Base-by-base conservation (phyloP, 2,329 filamentous ascomycete species). In the Fonsecaea monophora region DNA sequence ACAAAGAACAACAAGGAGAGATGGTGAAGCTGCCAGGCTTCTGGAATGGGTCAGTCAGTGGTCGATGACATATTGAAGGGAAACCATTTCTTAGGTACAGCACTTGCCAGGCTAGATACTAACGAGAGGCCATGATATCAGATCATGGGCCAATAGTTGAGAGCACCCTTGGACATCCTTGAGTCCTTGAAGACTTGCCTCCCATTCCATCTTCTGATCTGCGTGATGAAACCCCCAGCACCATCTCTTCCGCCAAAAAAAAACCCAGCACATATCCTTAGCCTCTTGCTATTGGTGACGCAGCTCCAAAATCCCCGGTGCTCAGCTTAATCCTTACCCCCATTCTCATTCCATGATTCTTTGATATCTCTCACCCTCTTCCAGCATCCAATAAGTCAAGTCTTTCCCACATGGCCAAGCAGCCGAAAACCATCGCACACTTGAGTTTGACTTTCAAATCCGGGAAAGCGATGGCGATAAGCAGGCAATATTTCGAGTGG, bases 401-500 rank as follows among this genome's bases (percentile, higher is more conserved):
- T 15, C 35, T 42, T 34, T 18, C 18, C 10, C 35, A 34, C 45
- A 50, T 18, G 32, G 15, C n/a, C 32, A 53, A 40, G 37, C 35
- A 62, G 21, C 34, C 21, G 21, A 62, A 53, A 32, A 42, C 60
- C 4, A 30, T 25, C 40, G 54, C 53, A 30, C 42, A 40, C 50
- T 65, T 50, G 5, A 53, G 25, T 13, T 62, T 40, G 15, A 32
- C 37, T n/a, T 30, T 18, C 5, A 53, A 25, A 25, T 53, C 32
- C 9, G 53, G 13, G 3, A 38, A 9, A 10, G 62, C 3, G 13
- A 65, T 53, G 32, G 58, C 45, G 18, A 53, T n/a, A n/a, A 62
- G 38, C 7, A 65, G 45, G 34, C 53, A 50, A 58, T 53, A 65
- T 57, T 40, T 57, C 18, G 30, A 48, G 15, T 32, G n/a, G 21